Base-by-base conservation (phyloP, 2,329 filamentous ascomycete genomes). In the Nigrograna mackinnonii region DNA sequence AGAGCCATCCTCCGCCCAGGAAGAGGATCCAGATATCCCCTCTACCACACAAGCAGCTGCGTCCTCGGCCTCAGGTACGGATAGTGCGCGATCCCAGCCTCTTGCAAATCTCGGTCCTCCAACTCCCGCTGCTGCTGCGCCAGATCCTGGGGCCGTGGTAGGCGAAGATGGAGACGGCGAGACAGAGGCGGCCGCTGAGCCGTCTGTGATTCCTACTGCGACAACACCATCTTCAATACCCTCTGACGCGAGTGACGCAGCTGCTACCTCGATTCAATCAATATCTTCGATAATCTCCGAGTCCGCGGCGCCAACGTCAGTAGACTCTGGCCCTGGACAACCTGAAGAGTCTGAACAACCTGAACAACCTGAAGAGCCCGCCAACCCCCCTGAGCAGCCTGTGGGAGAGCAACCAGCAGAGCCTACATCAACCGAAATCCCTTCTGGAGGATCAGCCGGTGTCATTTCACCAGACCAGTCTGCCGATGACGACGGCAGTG, bases 51-150 rank as follows among this genome's bases (percentile, higher is more conserved):
- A 51, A 43, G 49, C 47, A 47, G 52, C 54, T 55, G 52, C 49
- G 30, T 59, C 60, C 44, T 60, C 65, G 40, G 50, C 58, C 39
- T 49, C 48, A 67, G 62, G 62, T 67, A 68, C 64, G 62, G 54
- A 48, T 39, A 28, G 24, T 14, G 24, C 58, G 47, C 50, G 44
- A 36, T 43, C 52, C 43, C 55, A 47, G 22, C 41, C 53, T 43
- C 50, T 57, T 50, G 51, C 58, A 43, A 44, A 49, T 34, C 35
- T 60, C 44, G 33, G 44, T 30, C 49, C 58, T 14, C 48, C 58
- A 31, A 41, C 42, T 35, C 48, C 53, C 24, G 50, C 43, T 13
- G 48, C 48, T 33, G 39, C 32, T 31, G 46, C 38, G 17, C 46
- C 46, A 37, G 47, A 19, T 32, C 49, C 52, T 47, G 53, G 45